A percentile compares a stretch with the other conserved stretches of the same genome.
These are phyloP conservation scores for bread wheat (Triticum aestivum) DNA, from an alignment of 176 grass and related monocot genomes.

Conservation along the genomic window IWGSC_CS_RefSeq_v2.1 NC_057797.1:605819614-605820113, in stretches of 20 bases:
- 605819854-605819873: not conserved
- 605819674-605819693: slow-evolving; percentile 33
- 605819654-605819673: slow-evolving; percentile 25
- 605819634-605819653: slow-evolving; percentile 37
- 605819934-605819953: not conserved
- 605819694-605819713: not conserved
- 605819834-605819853: not conserved
- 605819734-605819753: slow-evolving; percentile 74
- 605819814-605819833: not conserved
- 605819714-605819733: slow-evolving; percentile 20
- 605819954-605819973: not conserved
- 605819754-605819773: not conserved
- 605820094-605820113: not conserved
- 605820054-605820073: slow-evolving; percentile 11
- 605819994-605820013: not conserved
- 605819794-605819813: not conserved
- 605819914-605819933: not conserved
- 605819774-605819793: not conserved
- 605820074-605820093: slow-evolving; percentile 16
- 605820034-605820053: slow-evolving; percentile 29
- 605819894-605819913: slow-evolving; percentile 1
- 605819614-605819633: slow-evolving; percentile 43
- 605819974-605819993: not conserved
- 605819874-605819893: not conserved
- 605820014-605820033: not conserved